phyloP scores from a whole-genome alignment of 2,329 filamentous ascomycete genomes.

The Xylaria arbuscula region DNA sequence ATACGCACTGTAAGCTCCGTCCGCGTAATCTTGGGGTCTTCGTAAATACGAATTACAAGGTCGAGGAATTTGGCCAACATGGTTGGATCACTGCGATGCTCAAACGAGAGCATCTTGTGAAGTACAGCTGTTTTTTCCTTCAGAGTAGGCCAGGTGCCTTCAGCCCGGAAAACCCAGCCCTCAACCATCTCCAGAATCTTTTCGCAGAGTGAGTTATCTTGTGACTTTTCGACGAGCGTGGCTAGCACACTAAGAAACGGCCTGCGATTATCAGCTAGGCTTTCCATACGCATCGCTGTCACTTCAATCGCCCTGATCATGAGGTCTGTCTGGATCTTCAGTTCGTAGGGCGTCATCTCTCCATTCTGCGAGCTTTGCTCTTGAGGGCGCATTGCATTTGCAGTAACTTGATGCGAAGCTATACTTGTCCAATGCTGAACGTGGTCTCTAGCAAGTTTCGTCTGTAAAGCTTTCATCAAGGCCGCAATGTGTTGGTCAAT shows the following conservation, averaged over 20 bases:
- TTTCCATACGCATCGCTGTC: constrained; percentile 90
- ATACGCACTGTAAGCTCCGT: constrained; percentile 96
- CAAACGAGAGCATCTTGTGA: constrained; percentile 99
- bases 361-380: constrained; percentile 65
- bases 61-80: constrained; percentile 94
- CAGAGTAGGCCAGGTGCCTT: constrained; percentile 93
- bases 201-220: constrained; percentile 85
- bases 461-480: constrained; percentile 92
- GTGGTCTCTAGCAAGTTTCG: constrained; percentile 93
- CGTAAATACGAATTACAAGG: constrained; percentile 96
- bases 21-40: constrained; percentile 93
- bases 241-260: constrained; percentile 96
- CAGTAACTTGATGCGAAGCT: constrained; percentile 62
- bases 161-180: constrained; percentile 93
- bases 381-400: constrained; percentile 56
- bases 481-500: constrained; percentile 89
- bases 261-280: constrained; percentile 87
- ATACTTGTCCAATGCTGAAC: constrained; percentile 77
- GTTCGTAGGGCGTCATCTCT: constrained; percentile 78
- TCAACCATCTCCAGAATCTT: constrained; percentile 96
- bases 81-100: constrained; percentile 82
- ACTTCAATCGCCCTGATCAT: constrained; percentile 97
- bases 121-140: constrained; percentile 99
- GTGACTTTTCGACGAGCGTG: constrained; percentile 93
- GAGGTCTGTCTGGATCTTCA: constrained; percentile 87